A percentile compares a stretch with the other conserved stretches of the same genome.
phyloP scores from a whole-genome alignment of 257 asterid species.

The Catharanthus roseus region DNA sequence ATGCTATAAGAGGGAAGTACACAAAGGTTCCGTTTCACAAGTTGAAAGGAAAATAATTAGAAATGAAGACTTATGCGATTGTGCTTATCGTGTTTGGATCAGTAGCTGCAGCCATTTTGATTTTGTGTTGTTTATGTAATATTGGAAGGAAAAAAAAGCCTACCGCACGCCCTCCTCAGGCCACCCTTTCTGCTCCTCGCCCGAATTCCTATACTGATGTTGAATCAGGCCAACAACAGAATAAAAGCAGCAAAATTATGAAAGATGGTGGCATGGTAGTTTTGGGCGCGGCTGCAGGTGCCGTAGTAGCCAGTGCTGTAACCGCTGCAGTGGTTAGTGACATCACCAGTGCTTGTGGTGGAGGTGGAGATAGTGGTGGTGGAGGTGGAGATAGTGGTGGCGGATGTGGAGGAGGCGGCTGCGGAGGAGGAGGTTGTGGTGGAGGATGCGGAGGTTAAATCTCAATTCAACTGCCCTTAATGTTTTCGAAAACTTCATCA shows the following conservation, averaged over 20 bases:
- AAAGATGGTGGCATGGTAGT: conserved; percentile 9
- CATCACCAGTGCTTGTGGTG: not conserved
- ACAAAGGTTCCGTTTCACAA: not conserved
- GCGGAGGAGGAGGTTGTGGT: too few species aligned
- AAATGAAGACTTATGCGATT: conserved; percentile 9
- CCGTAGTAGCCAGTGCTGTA: not conserved
- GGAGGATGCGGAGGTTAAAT: too few species aligned
- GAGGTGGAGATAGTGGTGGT: not conserved
- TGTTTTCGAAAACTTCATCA: too few species aligned
- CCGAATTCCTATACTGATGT: not conserved
- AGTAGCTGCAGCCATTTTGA: not conserved
- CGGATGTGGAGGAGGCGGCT: too few species aligned
- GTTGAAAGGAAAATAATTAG: not conserved
- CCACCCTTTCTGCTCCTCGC: not conserved
- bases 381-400: not conserved
- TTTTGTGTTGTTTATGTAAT: not conserved
- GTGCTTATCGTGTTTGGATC: conserved; percentile 4
- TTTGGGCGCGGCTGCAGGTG: conserved; percentile 1
- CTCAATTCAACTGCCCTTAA: too few species aligned
- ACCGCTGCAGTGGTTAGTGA: not conserved
- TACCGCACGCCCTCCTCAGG: not conserved
- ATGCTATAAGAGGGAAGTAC: not conserved
- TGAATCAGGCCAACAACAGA: not conserved
- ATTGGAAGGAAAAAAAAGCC: conserved; percentile 2
- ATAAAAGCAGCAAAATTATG: not conserved